Percentiles rank a stretch among this genome's conserved stretches.
These are phyloP conservation scores for Lactarius sanguifluus DNA, from an alignment of 768 basidiomycete genomes.

Conservation along the genomic window DNA sequence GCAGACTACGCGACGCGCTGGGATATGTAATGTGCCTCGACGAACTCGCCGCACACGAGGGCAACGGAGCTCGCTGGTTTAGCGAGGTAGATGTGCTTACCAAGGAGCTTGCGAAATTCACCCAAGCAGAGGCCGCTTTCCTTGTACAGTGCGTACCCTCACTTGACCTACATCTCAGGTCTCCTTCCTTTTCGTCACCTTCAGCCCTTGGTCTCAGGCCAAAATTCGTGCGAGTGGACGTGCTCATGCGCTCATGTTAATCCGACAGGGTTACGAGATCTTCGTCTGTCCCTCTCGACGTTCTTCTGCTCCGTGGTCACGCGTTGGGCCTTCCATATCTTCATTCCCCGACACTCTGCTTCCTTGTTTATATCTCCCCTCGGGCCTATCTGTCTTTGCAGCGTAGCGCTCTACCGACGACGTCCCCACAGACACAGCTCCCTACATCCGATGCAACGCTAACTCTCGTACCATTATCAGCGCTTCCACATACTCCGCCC, in stretches of 20 bases:
- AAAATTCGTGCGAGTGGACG: background rate
- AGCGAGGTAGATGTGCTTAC: conserved; percentile 58
- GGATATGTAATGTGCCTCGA: conserved; percentile 74
- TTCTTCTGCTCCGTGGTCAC: conserved; percentile 64
- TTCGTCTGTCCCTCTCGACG: conserved; percentile 59
- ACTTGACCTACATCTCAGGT: conserved; percentile 21
- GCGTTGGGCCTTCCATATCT: conserved; percentile 74
- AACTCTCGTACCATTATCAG: conserved; percentile 43
- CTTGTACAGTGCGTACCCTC: conserved; percentile 49
- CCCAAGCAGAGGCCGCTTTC: conserved; percentile 51
- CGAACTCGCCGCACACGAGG: conserved; percentile 57
- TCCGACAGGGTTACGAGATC: conserved; percentile 29
- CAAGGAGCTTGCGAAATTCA: conserved; percentile 48
- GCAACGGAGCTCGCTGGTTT: conserved; percentile 71
- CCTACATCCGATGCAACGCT: conserved; percentile 56
- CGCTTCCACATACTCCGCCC: conserved; percentile 39
- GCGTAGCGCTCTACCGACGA: conserved; percentile 38
- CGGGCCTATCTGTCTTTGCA: conserved; percentile 63
- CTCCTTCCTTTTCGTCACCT: conserved; percentile 1
- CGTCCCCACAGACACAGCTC: conserved; percentile 28
- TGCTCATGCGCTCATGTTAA: conserved; percentile 11
- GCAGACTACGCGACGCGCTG: conserved; percentile 53
- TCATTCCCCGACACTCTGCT: conserved; percentile 63
- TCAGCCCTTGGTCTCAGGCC: conserved; percentile 29
- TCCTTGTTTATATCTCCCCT: conserved; percentile 70